Percentiles rank a stretch among this genome's conserved stretches.
Conservation (phyloP, 2,329 filamentous ascomycete genomes). For the Penicillium rolfsii region DNA sequence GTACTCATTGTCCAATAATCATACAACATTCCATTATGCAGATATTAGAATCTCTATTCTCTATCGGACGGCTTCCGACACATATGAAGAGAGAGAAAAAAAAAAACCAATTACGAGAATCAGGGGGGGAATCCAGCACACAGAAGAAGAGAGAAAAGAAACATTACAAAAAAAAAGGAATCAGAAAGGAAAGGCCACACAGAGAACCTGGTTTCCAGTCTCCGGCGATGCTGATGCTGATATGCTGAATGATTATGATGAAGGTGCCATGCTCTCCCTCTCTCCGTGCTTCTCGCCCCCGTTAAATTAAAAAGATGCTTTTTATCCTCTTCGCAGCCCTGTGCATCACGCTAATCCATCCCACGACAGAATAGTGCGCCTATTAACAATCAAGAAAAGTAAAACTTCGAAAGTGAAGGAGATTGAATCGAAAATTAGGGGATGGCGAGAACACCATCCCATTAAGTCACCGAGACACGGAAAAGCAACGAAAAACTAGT, state of each 20-base stretch:
- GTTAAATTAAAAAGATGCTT: conserved; percentile 25
- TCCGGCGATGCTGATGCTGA: conserved; percentile 28
- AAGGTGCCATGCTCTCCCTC: conserved; percentile 15
- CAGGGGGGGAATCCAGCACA: conserved; percentile 23
- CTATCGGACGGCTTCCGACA: conserved; percentile 20
- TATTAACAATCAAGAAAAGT: conserved; percentile 25
- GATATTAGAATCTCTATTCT: conserved; percentile 30
- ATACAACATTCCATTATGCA: conserved; percentile 17
- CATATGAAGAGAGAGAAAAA: conserved; percentile 7
- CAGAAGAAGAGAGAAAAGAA: conserved; percentile 12
- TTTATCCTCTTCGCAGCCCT: conserved; percentile 23
- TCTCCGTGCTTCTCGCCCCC: conserved; percentile 20
- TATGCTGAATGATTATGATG: conserved; percentile 31
- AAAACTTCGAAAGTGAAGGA: conserved; percentile 5
- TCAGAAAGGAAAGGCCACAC: conserved; percentile 19
- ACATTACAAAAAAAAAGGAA: conserved; percentile 10
- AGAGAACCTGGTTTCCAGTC: conserved; percentile 13
- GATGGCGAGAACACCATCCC: not conserved
- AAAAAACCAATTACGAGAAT: conserved; percentile 21
- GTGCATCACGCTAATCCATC: conserved; percentile 28
- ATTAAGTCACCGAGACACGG: conserved; percentile 10
- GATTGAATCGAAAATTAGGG: not conserved
- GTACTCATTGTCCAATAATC: not conserved
- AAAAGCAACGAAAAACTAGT: conserved; percentile 13
- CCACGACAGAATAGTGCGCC: conserved; percentile 27